Percentiles rank a stretch among this genome's conserved stretches.
Evolutionary conservation across 139 green algal species (phyloP).

Genomic region (Pleodorina starrii): DNA sequence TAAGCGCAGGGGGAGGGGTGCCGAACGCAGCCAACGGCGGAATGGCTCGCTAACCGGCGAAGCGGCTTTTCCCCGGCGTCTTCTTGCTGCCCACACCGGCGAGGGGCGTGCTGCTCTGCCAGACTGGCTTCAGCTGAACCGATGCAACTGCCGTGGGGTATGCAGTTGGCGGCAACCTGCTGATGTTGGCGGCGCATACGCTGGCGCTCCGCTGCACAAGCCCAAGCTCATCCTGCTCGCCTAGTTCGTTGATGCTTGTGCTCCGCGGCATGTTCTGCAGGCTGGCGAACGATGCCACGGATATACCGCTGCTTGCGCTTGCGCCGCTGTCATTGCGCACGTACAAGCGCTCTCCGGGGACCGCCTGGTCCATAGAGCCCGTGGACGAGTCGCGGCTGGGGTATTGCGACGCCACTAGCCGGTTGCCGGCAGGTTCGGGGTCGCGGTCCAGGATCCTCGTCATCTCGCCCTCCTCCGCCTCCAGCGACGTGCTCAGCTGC

Average conservation of each 20-base stretch:
- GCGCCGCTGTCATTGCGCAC: constrained; percentile 43
- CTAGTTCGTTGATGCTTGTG: neutral
- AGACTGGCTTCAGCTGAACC: constrained; percentile 37
- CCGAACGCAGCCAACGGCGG: too few species aligned
- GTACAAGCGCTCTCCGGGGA: neutral
- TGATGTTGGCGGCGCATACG: neutral
- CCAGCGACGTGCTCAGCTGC: constrained; percentile 2
- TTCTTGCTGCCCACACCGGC: neutral
- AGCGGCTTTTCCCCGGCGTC: constrained; percentile 36
- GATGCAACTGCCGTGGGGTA: neutral
- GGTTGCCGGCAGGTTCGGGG: neutral
- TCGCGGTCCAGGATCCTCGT: neutral
- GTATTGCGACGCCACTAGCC: constrained; percentile 24
- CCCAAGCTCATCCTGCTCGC: constrained; percentile 19
- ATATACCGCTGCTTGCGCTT: constrained; percentile 41
- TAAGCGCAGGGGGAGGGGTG: too few species aligned
- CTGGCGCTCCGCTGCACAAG: constrained; percentile 40
- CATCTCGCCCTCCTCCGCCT: neutral
- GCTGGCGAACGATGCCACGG: constrained; percentile 28
- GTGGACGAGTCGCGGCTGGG: constrained; percentile 37
- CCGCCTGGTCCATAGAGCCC: constrained; percentile 42
- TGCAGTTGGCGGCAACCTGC: neutral
- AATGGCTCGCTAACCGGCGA: constrained; percentile 18
- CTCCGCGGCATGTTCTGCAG: constrained; percentile 39
- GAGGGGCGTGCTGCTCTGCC: neutral